Conservation (phyloP, 345 rosid species). For the Hypericum androsaemum region DNA sequence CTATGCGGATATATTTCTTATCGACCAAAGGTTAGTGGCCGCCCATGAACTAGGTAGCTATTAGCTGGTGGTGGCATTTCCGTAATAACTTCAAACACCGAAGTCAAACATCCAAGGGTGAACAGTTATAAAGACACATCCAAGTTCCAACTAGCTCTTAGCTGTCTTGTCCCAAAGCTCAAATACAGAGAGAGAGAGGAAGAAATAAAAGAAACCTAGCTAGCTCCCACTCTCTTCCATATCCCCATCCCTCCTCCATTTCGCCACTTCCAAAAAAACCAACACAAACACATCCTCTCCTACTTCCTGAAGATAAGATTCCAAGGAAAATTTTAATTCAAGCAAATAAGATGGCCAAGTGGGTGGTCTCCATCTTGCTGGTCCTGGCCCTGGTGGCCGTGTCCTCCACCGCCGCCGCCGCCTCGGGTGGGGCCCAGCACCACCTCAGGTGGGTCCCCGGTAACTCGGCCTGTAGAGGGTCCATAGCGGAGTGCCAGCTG, state of each 20-base stretch:
- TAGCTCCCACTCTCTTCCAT: too few species aligned
- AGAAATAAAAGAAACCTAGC: neutral
- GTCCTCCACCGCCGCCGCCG: conserved; percentile 24
- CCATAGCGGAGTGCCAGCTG: conserved; percentile 39
- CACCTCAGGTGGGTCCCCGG: conserved; percentile 40
- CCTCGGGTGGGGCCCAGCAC: conserved; percentile 33
- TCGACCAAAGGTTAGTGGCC: conserved; percentile 8
- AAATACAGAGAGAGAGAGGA: neutral
- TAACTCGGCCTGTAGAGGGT: conserved; percentile 21
- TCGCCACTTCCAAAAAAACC: too few species aligned
- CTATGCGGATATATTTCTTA: too few species aligned
- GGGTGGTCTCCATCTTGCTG: conserved; percentile 25
- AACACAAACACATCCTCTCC: too few species aligned
- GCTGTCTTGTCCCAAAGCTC: conserved; percentile 9
- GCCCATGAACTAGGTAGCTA: neutral
- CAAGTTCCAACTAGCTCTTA: conserved; percentile 1
- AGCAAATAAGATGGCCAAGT: conserved; percentile 18
- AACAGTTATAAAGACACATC: conserved; percentile 13
- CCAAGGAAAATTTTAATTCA: too few species aligned
- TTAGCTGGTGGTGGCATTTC: conserved; percentile 17
- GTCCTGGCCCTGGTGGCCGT: conserved; percentile 16
- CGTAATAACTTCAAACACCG: conserved; percentile 11
- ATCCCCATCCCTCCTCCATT: too few species aligned
- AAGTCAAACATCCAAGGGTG: conserved; percentile 10
- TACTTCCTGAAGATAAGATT: too few species aligned